Conservation (phyloP, 179 eudicot genomes). For the Beta macrorhiza region DNA sequence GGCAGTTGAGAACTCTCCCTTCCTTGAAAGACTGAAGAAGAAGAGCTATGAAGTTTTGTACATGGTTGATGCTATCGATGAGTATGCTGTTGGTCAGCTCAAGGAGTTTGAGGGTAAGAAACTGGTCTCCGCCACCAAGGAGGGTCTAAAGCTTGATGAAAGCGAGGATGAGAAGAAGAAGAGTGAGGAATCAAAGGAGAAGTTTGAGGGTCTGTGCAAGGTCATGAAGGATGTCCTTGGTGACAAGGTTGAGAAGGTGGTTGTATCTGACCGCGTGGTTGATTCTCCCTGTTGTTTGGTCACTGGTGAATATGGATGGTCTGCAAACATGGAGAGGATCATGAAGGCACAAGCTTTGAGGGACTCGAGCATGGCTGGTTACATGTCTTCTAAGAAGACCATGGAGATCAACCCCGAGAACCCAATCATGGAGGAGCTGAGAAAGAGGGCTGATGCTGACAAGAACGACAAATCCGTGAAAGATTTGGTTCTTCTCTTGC, state of each 20-base stretch:
- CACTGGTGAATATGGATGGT: slow-evolving; percentile 84
- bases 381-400: slow-evolving; percentile 90
- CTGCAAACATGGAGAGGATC: slow-evolving; percentile 90
- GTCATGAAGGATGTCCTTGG: slow-evolving; percentile 88
- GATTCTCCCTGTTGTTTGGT: slow-evolving; percentile 88
- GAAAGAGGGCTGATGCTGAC: slow-evolving; percentile 85
- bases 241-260: slow-evolving; percentile 73
- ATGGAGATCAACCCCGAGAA: slow-evolving; percentile 95
- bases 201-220: slow-evolving; percentile 81
- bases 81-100: slow-evolving; percentile 52
- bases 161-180: slow-evolving; percentile 74
- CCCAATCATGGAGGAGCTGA: slow-evolving; percentile 83
- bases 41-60: slow-evolving; percentile 46
- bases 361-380: slow-evolving; percentile 88
- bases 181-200: slow-evolving; percentile 54
- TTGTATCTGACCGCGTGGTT: slow-evolving; percentile 81
- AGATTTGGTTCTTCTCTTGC: slow-evolving; percentile 66
- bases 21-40: slow-evolving; percentile 51
- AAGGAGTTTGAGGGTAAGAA: slow-evolving; percentile 54
- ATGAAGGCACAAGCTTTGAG: slow-evolving; percentile 89
- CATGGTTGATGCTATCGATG: slow-evolving; percentile 58
- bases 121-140: slow-evolving; percentile 84
- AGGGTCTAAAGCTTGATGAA: slow-evolving; percentile 75
- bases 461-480: slow-evolving; percentile 88
- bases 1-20: slow-evolving; percentile 58